phyloP scores from a whole-genome alignment of 1,284 basidiomycete genomes.

The Boletellus sp. region DNA sequence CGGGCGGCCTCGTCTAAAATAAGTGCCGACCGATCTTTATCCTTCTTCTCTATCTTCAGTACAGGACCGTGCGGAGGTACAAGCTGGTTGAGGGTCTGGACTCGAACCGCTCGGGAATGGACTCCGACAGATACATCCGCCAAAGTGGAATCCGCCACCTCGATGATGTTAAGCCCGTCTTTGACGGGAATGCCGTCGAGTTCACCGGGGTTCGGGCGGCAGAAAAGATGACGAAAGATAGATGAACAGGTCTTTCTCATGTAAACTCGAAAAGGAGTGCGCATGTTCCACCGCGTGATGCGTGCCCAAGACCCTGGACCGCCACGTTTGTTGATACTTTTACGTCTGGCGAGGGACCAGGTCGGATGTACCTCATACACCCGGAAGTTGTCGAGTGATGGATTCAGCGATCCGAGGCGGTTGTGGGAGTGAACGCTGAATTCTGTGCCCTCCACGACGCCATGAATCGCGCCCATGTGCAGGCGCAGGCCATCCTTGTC shows the following conservation, averaged over 20 bases:
- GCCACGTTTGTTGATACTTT: conserved; percentile 32
- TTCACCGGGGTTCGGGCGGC: conserved; percentile 27
- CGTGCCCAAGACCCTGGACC: conserved; percentile 50
- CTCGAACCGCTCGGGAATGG: conserved; percentile 33
- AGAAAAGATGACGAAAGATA: conserved; percentile 38
- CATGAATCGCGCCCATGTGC: conserved; percentile 56
- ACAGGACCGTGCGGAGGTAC: conserved; percentile 31
- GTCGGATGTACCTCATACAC: conserved; percentile 53
- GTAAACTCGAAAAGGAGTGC: conserved; percentile 45
- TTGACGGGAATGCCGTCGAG: conserved; percentile 26
- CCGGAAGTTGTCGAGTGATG: conserved; percentile 45
- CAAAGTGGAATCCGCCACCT: conserved; percentile 33
- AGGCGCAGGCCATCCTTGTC: conserved; percentile 43
- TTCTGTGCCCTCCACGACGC: conserved; percentile 56
- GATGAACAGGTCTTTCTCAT: conserved; percentile 38
- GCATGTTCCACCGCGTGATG: conserved; percentile 54
- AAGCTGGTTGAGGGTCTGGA: conserved; percentile 39
- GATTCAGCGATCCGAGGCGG: conserved; percentile 51
- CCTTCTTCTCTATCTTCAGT: conserved; percentile 35
- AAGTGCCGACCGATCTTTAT: conserved; percentile 33
- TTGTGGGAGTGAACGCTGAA: conserved; percentile 61
- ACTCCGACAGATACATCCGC: conserved; percentile 43
- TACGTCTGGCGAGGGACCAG: conserved; percentile 51
- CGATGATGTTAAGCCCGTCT: conserved; percentile 35
- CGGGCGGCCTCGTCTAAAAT: conserved; percentile 42